Evolutionary conservation across 495 filamentous ascomycete species (phyloP).

Genomic region (Oleoguttula mirabilis): DNA sequence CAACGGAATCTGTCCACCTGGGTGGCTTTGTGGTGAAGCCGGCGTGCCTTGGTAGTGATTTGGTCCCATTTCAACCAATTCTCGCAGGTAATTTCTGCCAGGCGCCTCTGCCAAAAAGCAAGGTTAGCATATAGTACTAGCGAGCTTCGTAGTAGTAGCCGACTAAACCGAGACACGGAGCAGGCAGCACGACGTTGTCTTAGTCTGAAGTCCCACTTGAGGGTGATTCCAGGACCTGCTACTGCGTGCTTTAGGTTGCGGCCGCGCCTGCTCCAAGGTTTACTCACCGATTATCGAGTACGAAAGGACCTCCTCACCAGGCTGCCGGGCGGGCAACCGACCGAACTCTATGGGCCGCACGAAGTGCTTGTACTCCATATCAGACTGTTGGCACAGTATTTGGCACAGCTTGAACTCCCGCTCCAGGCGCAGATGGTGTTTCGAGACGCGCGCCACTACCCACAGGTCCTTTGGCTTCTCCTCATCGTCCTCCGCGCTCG

Average conservation of each 20-base stretch:
- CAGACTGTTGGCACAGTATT: constrained; percentile 54
- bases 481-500: constrained; percentile 12
- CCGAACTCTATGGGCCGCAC: constrained; percentile 62
- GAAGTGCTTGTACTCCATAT: constrained; percentile 62
- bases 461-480: constrained; percentile 13
- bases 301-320: constrained; percentile 51
- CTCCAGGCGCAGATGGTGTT: constrained; percentile 67
- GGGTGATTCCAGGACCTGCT: too few relatives aligned
- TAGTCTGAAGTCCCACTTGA: too few relatives aligned
- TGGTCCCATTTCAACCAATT: constrained; percentile 62
- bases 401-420: constrained; percentile 70
- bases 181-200: too few relatives aligned
- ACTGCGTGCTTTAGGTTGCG: too few relatives aligned
- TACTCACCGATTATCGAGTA: constrained; percentile 74
- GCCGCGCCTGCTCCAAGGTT: too few relatives aligned
- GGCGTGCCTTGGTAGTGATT: constrained; percentile 44
- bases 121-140: too few relatives aligned
- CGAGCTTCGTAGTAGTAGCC: too few relatives aligned
- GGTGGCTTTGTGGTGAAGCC: constrained; percentile 33
- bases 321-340: constrained; percentile 48
- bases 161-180: too few relatives aligned
- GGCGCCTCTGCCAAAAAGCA: too few relatives aligned
- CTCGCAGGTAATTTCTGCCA: constrained; percentile 57
- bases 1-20: constrained; percentile 50
- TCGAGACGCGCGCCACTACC: constrained; percentile 68